Evolutionary conservation across 2,329 filamentous ascomycete species (phyloP), one percentile per base, ranked within the genome.

Genomic region (Parastagonospora nodorum): DNA sequence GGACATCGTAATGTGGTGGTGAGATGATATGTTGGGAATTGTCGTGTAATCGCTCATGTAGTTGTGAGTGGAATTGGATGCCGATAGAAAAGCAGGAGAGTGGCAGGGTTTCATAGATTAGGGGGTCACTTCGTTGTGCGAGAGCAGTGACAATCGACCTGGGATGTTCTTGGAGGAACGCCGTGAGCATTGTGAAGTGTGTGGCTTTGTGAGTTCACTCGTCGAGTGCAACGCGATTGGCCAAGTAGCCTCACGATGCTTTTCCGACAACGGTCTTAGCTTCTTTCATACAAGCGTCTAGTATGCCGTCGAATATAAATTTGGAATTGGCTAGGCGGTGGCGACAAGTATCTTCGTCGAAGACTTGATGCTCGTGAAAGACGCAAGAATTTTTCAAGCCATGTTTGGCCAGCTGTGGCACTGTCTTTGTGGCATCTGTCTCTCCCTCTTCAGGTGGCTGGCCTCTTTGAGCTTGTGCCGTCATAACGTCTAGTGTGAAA

Each of bases 401-500:
- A 35, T 47, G 32, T 11, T 37, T 47, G 10, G 45, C 45, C n/a
- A 47, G 19, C 10, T 47, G 36, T 8, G 45, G 45, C 30, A 47
- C 45, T 15, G 19, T 15, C 36, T 47, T 47, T 6, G 30, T 47
- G 11, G 37, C 30, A 8, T 29, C 37, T 5, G 36, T 47, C 19
- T 47, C 30, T 8, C 37, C 36, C 9, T 42, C 27, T 19, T 47
- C 37, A 8, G 45, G 45, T 10, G 45, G 37, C 8, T 41, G 45
- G 2, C 28, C 12, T 28, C 45, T 24, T 32, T 47, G 45, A 19
- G 45, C 45, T 16, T 47, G 45, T 8, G 45, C 37, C 12, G 36
- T 39, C 45, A 47, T 47, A 12, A 47, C 45, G 35, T 47, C 45
- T 8, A 40, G 45, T 28, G 36, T 47, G 19, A 47, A 47, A 7